Evolutionary conservation across 352 stramenopile genomes (phyloP).

Genomic region (Phytophthora litchii): DNA sequence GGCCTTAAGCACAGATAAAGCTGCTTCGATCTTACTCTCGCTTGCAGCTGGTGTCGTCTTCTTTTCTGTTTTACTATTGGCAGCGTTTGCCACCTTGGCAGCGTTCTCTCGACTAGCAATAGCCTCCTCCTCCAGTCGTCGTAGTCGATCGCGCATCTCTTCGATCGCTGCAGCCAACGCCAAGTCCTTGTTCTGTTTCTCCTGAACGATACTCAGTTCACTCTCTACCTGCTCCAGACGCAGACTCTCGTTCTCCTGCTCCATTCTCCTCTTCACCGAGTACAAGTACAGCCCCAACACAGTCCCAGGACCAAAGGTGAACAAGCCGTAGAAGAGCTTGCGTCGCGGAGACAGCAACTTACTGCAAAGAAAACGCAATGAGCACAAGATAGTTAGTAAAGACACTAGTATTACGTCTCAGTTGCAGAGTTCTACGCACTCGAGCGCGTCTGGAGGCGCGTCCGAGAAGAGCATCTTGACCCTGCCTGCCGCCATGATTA

Average conservation of each 20-base stretch:
- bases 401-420: background rate
- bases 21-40: constrained; percentile 47
- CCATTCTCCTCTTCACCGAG: constrained; percentile 74
- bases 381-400: background rate
- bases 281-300: constrained; percentile 69
- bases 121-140: constrained; percentile 55
- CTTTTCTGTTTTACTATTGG: constrained; percentile 2
- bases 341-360: constrained; percentile 68
- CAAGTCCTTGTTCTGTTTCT: constrained; percentile 57
- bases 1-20: constrained; percentile 31
- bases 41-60: constrained; percentile 11
- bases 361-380: constrained; percentile 24
- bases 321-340: constrained; percentile 69
- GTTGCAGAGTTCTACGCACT: constrained; percentile 47
- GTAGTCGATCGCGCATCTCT: constrained; percentile 66
- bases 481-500: constrained; percentile 31
- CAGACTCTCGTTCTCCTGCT: constrained; percentile 63
- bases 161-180: constrained; percentile 56
- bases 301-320: constrained; percentile 74
- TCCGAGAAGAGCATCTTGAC: constrained; percentile 82
- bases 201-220: constrained; percentile 47
- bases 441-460: constrained; percentile 62
- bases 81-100: constrained; percentile 17
- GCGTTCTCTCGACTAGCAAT: constrained; percentile 34
- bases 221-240: constrained; percentile 49